Conservation (phyloP, 1,139 yeast genomes). For the Spathaspora jeffriesii region DNA sequence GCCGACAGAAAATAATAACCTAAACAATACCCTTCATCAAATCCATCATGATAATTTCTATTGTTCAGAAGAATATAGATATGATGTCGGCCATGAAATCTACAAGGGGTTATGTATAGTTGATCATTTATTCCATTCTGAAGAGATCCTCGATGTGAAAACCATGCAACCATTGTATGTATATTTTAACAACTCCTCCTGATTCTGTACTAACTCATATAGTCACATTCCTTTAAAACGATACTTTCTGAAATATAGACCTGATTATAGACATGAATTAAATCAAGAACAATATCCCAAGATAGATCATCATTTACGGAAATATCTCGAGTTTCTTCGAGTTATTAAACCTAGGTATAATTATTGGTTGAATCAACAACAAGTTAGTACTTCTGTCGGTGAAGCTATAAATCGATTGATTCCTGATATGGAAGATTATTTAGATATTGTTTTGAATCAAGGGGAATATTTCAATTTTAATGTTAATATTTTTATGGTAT, state of each 20-base stretch:
- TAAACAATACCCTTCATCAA: not conserved
- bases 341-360: slow-evolving; percentile 8
- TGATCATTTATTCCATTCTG: slow-evolving; percentile 12
- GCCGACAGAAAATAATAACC: not conserved
- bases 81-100: slow-evolving; percentile 10
- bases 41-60: not conserved
- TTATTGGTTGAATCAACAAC: not conserved
- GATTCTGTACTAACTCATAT: slow-evolving; percentile 3
- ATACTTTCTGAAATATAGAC: slow-evolving; percentile 8
- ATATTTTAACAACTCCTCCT: not conserved
- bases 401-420: slow-evolving; percentile 6
- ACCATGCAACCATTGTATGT: slow-evolving; percentile 9
- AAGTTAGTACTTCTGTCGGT: slow-evolving; percentile 5
- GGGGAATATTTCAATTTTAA: slow-evolving; percentile 10
- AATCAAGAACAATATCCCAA: slow-evolving; percentile 5
- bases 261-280: not conserved
- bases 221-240: slow-evolving; percentile 9
- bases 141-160: slow-evolving; percentile 8
- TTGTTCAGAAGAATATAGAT: not conserved
- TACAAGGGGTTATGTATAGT: slow-evolving; percentile 11
- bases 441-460: slow-evolving; percentile 8
- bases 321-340: slow-evolving; percentile 12
- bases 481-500: slow-evolving; percentile 11
- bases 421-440: slow-evolving; percentile 7
- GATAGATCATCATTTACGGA: slow-evolving; percentile 11